Evolutionary conservation across 1,284 basidiomycete species (phyloP), one percentile per base, ranked within the genome.

Genomic region (Microbotryomycetes sp.): DNA sequence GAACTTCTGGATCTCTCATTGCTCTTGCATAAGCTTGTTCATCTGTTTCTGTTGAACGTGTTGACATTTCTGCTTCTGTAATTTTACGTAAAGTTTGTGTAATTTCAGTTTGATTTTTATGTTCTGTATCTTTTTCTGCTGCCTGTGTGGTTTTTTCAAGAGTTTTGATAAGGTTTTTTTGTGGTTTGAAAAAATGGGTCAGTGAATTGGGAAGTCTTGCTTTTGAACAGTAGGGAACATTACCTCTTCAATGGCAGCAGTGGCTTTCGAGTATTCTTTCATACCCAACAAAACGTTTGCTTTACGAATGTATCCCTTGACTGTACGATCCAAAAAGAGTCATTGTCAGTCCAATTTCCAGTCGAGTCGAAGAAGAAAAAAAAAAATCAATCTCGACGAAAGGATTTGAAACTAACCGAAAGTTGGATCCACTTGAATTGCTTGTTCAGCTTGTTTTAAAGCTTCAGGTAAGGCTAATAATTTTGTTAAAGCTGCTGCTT

Each of bases 241-340:
- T 47, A 76, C 77, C 63, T 81, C 80, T 74, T 93, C 87, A 42
- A 85, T 77, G 3, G 86, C 88, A 72, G 89, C 86, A 63, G 94
- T 80, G 2, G 92, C 92, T 74, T 89, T 87, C 26, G 85, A 86
- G 76, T 88, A 86, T 60, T 98, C 93, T 70, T 90, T 89, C 94
- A 98, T 97, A 49, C 84, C 82, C 73, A 84, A 85, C 48, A 94
- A 79, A 54, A 97, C 86, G 71, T 85, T 86, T 31, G 88, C 84
- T 79, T 97, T 97, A 72, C 96, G 89, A 72, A 98, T 88, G 79
- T 97, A 89, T 15, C 89, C 96, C 79, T 96, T 98, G 77, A 94
- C 86, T 87, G 66, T 30, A 29, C 45, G 47, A 12, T 26, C 49
- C 19, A 32, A 9, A 23, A 58, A 26, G 16, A 30, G 30, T 49